Base-by-base conservation (phyloP, 441 rosid genomes). In the Cnidoscolus chayamansa region DNA sequence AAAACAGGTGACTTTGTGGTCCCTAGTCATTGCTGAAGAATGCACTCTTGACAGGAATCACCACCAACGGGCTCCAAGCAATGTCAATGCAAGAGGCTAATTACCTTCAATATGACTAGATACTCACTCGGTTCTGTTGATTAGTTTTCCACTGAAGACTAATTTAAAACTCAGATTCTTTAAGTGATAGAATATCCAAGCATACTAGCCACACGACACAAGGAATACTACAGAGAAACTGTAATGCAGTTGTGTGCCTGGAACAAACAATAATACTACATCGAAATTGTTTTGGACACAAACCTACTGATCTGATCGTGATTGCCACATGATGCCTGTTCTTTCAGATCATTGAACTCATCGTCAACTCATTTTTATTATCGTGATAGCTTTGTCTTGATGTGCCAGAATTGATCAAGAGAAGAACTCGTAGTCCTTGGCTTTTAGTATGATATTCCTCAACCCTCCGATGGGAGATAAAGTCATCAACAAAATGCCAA, bases 391-490 rank as follows among this genome's bases (percentile, higher is more conserved):
- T 40, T 5, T 40, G 45, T 40, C 45, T 40, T 40, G 45, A 40
- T 40, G 7, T 40, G 45, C 25, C 2, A 9, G 32, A 12, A 15
- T 7, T 19, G 30, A 25, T 85, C 77, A 88, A 2, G 91, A 85
- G 86, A 89, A 88, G 80, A 90, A 87, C 61, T 76, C 0, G 74
- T 89, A 89, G 67, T 55, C 69, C 64, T 82, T 86, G 65, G 97
- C 82, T 7, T 83, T 72, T 16, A 85, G 4, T 74, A 90, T 88
- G 79, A 90, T 86, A 16, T 70, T 75, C 77, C 95, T 81, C 3
- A 88, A 77, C 3, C 86, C 92, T 50, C 98, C 98, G 65, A 88
- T 90, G 11, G 98, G 95, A 64, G 92, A 75, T 63, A 87, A 58
- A 58, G 83, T 70, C 84, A 87, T 88, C 77, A 89, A 67, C 56